These are phyloP conservation scores for Geoglossum cookeanum DNA, from an alignment of 2,329 filamentous ascomycete genomes.

Conservation along the genomic window DNA sequence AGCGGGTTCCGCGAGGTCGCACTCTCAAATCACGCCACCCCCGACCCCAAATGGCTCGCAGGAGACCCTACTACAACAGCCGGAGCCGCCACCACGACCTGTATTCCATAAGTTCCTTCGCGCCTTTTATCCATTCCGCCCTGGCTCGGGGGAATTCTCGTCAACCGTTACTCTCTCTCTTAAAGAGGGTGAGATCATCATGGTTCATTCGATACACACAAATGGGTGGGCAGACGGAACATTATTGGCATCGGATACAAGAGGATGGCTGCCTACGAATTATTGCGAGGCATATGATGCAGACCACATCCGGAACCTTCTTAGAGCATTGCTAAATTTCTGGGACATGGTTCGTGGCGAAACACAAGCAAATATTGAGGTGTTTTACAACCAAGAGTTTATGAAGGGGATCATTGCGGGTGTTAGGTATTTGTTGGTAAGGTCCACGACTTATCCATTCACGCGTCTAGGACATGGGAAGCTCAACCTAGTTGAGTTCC, in stretches of 20 bases:
- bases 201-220: conserved; percentile 91
- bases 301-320: conserved; percentile 61
- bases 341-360: conserved; percentile 79
- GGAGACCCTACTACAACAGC: background rate
- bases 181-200: conserved; percentile 74
- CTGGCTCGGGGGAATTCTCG: conserved; percentile 55
- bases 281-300: conserved; percentile 94
- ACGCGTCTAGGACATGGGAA: background rate
- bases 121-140: conserved; percentile 84
- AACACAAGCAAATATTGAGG: conserved; percentile 51
- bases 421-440: conserved; percentile 71
- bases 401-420: conserved; percentile 88
- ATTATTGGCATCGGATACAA: conserved; percentile 60
- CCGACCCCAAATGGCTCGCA: conserved; percentile 2
- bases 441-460: conserved; percentile 18
- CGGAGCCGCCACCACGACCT: background rate
- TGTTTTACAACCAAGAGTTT: conserved; percentile 74
- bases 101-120: conserved; percentile 81
- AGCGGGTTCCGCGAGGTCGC: background rate
- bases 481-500: conserved; percentile 39
- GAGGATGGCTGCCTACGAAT: conserved; percentile 94
- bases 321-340: conserved; percentile 75
- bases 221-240: conserved; percentile 99
- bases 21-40: conserved; percentile 1
- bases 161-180: conserved; percentile 77